Evolutionary conservation across 306 rosid species (phyloP).

Genomic region (Cyamopsis tetragonoloba): DNA sequence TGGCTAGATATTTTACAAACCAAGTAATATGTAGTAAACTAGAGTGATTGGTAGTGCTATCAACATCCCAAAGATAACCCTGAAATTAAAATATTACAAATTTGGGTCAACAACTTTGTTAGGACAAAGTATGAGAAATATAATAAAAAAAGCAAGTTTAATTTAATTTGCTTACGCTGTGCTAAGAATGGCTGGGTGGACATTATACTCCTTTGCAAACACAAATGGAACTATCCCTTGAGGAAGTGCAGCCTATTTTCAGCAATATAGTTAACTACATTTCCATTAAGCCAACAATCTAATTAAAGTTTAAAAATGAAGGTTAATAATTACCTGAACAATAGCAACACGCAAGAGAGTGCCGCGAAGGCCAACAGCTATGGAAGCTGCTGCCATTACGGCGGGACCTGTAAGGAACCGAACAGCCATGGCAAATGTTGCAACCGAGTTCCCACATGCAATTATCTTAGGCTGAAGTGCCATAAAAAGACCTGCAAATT

Average conservation of each 20-base stretch:
- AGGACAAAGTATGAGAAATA: background rate
- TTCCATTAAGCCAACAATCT: conserved; percentile 1
- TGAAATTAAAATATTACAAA: conserved; percentile 20
- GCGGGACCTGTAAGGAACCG: conserved; percentile 98
- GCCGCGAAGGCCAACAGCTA: conserved; percentile 91
- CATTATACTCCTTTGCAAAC: conserved; percentile 96
- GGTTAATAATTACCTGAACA: conserved; percentile 66
- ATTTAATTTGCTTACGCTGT: conserved; percentile 75
- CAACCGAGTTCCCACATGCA: conserved; percentile 96
- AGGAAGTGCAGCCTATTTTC: conserved; percentile 85
- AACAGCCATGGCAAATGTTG: conserved; percentile 86
- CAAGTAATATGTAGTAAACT: conserved; percentile 52
- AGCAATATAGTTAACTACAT: conserved; percentile 16
- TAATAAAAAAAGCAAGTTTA: background rate
- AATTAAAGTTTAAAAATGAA: background rate
- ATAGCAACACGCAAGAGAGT: conserved; percentile 85
- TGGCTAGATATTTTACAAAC: conserved; percentile 36
- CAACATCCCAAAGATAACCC: conserved; percentile 66
- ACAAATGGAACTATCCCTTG: conserved; percentile 99
- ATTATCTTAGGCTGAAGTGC: conserved; percentile 97
- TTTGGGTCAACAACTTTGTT: background rate
- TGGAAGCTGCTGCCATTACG: conserved; percentile 93
- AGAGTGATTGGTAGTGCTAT: conserved; percentile 62
- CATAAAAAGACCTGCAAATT: conserved; percentile 77
- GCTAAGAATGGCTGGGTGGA: conserved; percentile 93